A percentile compares a stretch with the other conserved stretches of the same genome.
These are phyloP conservation scores for barrel medic (Medicago truncatula) DNA, from an alignment of 306 rosid genomes.

Conservation along the genomic window DNA sequence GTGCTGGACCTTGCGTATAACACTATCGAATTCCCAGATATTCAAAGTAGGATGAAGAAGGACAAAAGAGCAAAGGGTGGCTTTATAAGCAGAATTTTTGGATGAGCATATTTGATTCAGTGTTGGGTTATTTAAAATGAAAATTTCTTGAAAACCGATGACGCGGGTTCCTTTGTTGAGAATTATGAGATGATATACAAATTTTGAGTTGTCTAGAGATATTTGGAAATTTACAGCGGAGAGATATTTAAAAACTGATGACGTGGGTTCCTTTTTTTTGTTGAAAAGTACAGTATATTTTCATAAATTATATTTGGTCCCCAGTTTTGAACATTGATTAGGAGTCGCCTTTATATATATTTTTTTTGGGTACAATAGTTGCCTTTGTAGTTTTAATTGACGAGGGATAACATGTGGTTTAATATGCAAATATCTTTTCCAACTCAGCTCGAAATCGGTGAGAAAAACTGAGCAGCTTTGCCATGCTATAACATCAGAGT, in stretches of 20 bases:
- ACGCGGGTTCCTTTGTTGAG: constrained; percentile 29
- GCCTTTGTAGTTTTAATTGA: not conserved
- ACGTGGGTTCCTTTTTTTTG: too few relatives aligned
- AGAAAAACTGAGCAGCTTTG: not conserved
- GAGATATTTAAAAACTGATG: not conserved
- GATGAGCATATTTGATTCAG: constrained; percentile 44
- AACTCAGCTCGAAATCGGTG: not conserved
- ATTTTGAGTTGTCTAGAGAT: constrained; percentile 39
- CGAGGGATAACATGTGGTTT: not conserved
- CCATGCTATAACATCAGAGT: not conserved
- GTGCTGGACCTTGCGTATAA: constrained; percentile 62
- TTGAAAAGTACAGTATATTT: not conserved
- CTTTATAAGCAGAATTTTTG: constrained; percentile 53
- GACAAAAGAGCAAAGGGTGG: constrained; percentile 55
- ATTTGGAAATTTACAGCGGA: constrained; percentile 31
- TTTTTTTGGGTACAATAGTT: too few relatives aligned
- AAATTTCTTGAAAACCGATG: constrained; percentile 23
- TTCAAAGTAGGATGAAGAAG: constrained; percentile 59
- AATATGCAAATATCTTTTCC: not conserved
- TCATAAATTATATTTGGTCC: not conserved
- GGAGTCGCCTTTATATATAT: not conserved
- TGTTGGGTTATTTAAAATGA: constrained; percentile 32
- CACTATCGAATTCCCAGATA: constrained; percentile 53
- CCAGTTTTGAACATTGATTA: not conserved
- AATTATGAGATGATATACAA: constrained; percentile 41